Base-by-base conservation (phyloP, 345 rosid genomes). In the Dimocarpus longan region DNA sequence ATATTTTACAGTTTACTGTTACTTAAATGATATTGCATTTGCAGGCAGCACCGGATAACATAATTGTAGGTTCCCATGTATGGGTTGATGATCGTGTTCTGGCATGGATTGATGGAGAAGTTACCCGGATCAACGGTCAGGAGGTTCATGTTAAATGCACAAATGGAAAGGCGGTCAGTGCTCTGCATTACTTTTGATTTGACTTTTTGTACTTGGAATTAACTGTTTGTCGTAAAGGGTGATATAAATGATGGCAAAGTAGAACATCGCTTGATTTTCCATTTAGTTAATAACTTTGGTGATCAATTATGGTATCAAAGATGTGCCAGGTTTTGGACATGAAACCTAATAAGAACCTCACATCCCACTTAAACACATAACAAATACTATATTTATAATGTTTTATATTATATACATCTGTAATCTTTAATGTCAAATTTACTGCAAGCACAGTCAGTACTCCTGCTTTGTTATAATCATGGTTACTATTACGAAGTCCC, bases 21-120 rank as follows among this genome's bases (percentile, higher is more conserved):
- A 71, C 21, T 26, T 64, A 40, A 81, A 65, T 3, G 73, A 65
- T 83, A 50, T 65, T 62, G 62, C 50, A 50, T 74, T 78, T 81
- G 74, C 85, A 93, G 97, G 97, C 94, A 43, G 91, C 88, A 73
- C 90, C 90, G 16, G 90, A 85, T 75, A 89, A 87, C 63, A 89
- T 90, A 65, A 88, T 89, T 24, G 94, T 89, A 73, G 97, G 94
- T 68, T 91, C 95, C 54, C 95, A 89, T 90, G 97, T 93, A 19
- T 91, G 95, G 95, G 90, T 91, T 77, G 93, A 91, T 81, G 97
- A 93, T 88, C 88, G 91, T 40, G 86, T 72, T 56, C 86, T 87
- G 80, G 95, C 97, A 42, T 91, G 97, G 97, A 75, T 86, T 66
- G 86, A 90, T 83, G 97, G 95, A 12, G 87, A 89, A 86, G 95